Base-by-base conservation (phyloP, 108 stramenopile species). In the Aurantiochytrium sp. region DNA sequence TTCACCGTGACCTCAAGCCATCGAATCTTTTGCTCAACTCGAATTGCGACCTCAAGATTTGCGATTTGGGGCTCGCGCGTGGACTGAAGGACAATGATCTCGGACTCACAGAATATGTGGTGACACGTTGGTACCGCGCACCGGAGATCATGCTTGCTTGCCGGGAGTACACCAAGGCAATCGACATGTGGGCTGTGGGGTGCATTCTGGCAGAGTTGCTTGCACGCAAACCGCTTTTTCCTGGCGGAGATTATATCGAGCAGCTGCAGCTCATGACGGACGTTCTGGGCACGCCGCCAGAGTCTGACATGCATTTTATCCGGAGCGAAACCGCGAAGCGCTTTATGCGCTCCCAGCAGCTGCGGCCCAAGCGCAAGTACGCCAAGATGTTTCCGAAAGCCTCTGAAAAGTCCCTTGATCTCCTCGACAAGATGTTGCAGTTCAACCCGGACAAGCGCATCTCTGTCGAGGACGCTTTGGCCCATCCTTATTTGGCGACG, bases 281-380 rank as follows among this genome's bases (percentile, higher is more conserved):
- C n/a, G 35, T 87, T 5, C 60, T 91, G 14, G 91, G 91, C 35
- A 98, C 97, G 88, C 96, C 98, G 6, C 60, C 94, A 0, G 97
- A 96, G 57, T 60, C 90, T 45, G 97, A 98, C 76, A 93, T 98
- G 5, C 96, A 97, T 90, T 99, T 97, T 72, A 96, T 98, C 16
- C 96, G 96, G 60, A 96, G 95, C 19, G 96, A 96, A 35, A 97
- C 96, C 91, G 97, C 97, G n/a, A 95, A 93, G 47, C 92, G 95
- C 18, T 98, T 97, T 88, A 95, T 98, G 96, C 87, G 94, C n/a
- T 95, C 96, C 89, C 95, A 97, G 8, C 95, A 94, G 19, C 90
- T 93, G 87, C 95, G 95, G 71, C 89, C 93, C 47, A 42, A 47
- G 18, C 14, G 43, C 42, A 19, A 49, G 44, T 90, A 43, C 58